Percentiles rank a stretch among this genome's conserved stretches.
Evolutionary conservation across 805 yeast species (phyloP).

Genomic region (Candida ulmi): DNA sequence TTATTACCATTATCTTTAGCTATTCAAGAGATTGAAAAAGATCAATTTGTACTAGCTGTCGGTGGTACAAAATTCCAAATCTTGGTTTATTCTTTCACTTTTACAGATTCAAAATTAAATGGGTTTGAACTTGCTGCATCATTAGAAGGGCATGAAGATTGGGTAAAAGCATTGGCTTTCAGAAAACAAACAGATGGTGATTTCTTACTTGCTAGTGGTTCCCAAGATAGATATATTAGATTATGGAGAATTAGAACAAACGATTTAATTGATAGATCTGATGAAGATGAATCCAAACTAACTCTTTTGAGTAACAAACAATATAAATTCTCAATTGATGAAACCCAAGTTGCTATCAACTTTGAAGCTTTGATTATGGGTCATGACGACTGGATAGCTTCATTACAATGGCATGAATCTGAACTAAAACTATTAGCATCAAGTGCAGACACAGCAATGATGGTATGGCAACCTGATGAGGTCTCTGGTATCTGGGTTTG

Average conservation of each 20-base stretch:
- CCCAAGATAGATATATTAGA: constrained; percentile 89
- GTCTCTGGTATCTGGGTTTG: constrained; percentile 90
- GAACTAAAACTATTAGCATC: constrained; percentile 66
- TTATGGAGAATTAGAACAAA: constrained; percentile 73
- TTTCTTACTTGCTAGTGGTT: constrained; percentile 76
- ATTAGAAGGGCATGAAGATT: constrained; percentile 90
- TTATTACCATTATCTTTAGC: constrained; percentile 43
- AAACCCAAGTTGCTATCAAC: constrained; percentile 47
- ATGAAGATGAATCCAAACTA: constrained; percentile 47
- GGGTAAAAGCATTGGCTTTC: constrained; percentile 78
- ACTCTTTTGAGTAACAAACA: constrained; percentile 65
- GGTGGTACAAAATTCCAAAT: constrained; percentile 64
- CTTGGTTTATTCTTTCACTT: constrained; percentile 45
- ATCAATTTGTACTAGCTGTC: constrained; percentile 48
- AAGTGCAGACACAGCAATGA: constrained; percentile 88
- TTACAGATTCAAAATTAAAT: constrained; percentile 9
- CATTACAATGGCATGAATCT: constrained; percentile 68
- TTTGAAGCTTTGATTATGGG: constrained; percentile 96
- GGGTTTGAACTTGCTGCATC: constrained; percentile 39
- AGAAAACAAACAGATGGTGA: constrained; percentile 41
- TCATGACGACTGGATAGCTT: constrained; percentile 96
- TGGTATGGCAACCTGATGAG: constrained; percentile 89
- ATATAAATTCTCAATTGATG: constrained; percentile 45
- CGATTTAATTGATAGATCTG: constrained; percentile 49
- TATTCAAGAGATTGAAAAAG: constrained; percentile 24